phyloP scores from a whole-genome alignment of 305 asterid species.

The Solanum hybrid region DNA sequence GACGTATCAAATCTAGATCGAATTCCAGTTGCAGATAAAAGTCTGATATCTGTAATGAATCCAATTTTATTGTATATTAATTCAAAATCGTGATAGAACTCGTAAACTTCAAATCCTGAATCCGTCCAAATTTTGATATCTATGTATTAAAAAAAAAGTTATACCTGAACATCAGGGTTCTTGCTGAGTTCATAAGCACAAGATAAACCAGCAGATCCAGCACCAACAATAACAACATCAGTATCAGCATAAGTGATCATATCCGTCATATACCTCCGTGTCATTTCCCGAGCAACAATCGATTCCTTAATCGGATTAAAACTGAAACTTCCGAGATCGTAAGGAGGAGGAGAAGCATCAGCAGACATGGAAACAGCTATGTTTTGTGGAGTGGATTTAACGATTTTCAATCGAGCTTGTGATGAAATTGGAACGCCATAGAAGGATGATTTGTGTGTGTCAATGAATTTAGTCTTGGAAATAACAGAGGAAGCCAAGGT shows the following conservation, averaged over 20 bases:
- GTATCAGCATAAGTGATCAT: slow-evolving; percentile 94
- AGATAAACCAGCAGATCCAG: slow-evolving; percentile 90
- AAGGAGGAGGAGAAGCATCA: slow-evolving; percentile 28
- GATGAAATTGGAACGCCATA: slow-evolving; percentile 40
- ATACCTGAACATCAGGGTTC: slow-evolving; percentile 46
- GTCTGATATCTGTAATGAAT: background rate
- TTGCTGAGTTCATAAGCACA: slow-evolving; percentile 90
- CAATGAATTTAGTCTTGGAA: slow-evolving; percentile 37
- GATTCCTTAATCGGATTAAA: slow-evolving; percentile 75
- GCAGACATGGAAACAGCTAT: slow-evolving; percentile 28
- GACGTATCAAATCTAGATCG: background rate
- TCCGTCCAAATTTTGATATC: background rate
- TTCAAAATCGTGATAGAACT: too few species aligned
- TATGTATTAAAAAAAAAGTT: too few species aligned
- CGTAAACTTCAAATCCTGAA: background rate
- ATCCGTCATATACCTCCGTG: slow-evolving; percentile 79
- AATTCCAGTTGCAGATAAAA: background rate
- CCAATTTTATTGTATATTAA: background rate
- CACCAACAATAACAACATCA: slow-evolving; percentile 76
- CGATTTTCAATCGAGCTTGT: slow-evolving; percentile 29
- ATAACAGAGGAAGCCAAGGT: slow-evolving; percentile 26
- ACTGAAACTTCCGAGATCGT: slow-evolving; percentile 46
- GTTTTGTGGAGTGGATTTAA: slow-evolving; percentile 24
- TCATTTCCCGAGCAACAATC: slow-evolving; percentile 79
- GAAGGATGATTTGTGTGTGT: slow-evolving; percentile 42